Evolutionary conservation across 2,329 filamentous ascomycete genomes (phyloP).

Genomic region (Chaetothyriales sp.): DNA sequence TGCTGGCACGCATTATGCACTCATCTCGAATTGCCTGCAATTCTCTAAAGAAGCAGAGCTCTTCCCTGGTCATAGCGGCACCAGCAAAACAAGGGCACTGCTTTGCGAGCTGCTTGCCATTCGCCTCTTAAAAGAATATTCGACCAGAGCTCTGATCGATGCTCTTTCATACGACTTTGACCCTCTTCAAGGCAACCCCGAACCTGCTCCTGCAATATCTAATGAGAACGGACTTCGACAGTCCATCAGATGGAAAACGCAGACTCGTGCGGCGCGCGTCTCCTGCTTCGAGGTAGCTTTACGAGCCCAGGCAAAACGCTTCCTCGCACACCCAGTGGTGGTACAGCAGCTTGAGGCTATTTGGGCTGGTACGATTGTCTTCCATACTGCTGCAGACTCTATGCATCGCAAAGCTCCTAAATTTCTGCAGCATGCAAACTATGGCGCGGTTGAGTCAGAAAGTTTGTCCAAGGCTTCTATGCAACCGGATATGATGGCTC

Average conservation of each 20-base stretch:
- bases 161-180: slow-evolving; percentile 91
- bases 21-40: slow-evolving; percentile 87
- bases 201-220: slow-evolving; percentile 22
- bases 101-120: slow-evolving; percentile 84
- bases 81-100: slow-evolving; percentile 67
- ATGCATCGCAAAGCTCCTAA: slow-evolving; percentile 45
- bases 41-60: slow-evolving; percentile 75
- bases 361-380: slow-evolving; percentile 90
- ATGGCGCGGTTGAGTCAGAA: slow-evolving; percentile 25
- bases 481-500: slow-evolving; percentile 6
- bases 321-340: slow-evolving; percentile 78
- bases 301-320: slow-evolving; percentile 78
- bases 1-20: slow-evolving; percentile 69
- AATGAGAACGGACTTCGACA: slow-evolving; percentile 19
- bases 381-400: slow-evolving; percentile 75
- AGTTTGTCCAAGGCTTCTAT: slow-evolving; percentile 9
- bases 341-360: slow-evolving; percentile 93
- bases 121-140: slow-evolving; percentile 77
- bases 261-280: slow-evolving; percentile 54
- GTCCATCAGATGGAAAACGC: slow-evolving; percentile 19
- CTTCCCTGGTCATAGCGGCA: slow-evolving; percentile 70
- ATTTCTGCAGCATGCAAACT: slow-evolving; percentile 18
- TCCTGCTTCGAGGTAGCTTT: slow-evolving; percentile 90
- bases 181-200: slow-evolving; percentile 65
- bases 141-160: slow-evolving; percentile 79